Evolutionary conservation across 2,329 filamentous ascomycete genomes (phyloP), one percentile per base, ranked within the genome.

Genomic region (Rutstroemia sydowiana): DNA sequence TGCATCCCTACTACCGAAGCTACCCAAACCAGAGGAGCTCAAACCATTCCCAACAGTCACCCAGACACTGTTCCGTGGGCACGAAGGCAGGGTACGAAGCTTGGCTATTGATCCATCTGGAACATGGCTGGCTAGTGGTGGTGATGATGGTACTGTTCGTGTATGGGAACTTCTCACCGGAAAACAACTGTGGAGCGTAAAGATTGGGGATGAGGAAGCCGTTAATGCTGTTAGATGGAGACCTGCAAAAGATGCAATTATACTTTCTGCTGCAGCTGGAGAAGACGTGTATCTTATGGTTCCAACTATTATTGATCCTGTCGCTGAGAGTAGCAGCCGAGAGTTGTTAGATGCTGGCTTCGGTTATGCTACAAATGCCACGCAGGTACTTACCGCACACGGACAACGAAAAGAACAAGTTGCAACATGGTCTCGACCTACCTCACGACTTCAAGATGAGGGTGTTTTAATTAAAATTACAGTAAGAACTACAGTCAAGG

Each of bases 21-120:
- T 98, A 7, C 93, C 95, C 7, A 88, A 87, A 54, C 92, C 93
- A 0, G 88, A 95, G 63, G 92, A 98, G 64, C 77, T 98, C 52
- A 89, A 89, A 64, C 93, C 93, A 2, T 98, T 97, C 76, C 93
- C 93, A 13, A 95, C 91, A 0, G 82, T 88, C 8, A 92, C 88
- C 61, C 87, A 91, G 41, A 88, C 89, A 5, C 78, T 95, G 11
- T 97, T 93, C 75, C 76, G 82, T 57, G 92, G 92, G 10, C 93
- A 98, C 65, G 82, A 89, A 57, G 92, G 92, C 14, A 83, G 90
- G 50, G 91, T 98, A 32, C 83, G 93, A 46, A 87, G 85, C 45
- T 78, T 95, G 13, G 78, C 88, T 7, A 82, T 97, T 57, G 92
- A 95, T 66, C 90, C 93, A 2, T 83, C 84, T 37, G 90, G 93